Evolutionary conservation across 768 basidiomycete genomes (phyloP), one percentile per base, ranked within the genome.

Genomic region (Coprinopsis marcescibilis): DNA sequence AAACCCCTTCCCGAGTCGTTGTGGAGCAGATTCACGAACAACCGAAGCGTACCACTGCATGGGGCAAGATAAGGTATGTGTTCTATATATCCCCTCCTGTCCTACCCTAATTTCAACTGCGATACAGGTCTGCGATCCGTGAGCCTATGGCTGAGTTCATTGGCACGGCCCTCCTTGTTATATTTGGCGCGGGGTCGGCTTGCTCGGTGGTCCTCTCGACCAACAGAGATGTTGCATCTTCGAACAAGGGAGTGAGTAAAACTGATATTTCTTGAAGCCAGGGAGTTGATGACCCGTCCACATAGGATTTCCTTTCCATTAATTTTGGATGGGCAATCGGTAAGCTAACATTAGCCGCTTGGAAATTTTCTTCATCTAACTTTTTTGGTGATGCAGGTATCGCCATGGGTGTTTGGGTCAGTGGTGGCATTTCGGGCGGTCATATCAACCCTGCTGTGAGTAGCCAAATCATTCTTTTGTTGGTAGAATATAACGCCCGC

Each of bases 381-480:
- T 7, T 24, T 45, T 3, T 39, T 30, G 15, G 33, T n/a, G 24
- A 14, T 12, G 24, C 32, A 49, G 48, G 48, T 20, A 67, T 77
- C 3, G 76, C 79, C 7, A 65, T 86, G 60, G 85, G 82, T 25
- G 83, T 82, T 8, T 87, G 81, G 82, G 71, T 79, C 2, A 73
- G 73, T 17, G 73, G 72, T 40, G 79, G 80, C 37, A 73, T 85
- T 47, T 85, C 85, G 37, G 85, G 83, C 4, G 85, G 83, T 23
- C 85, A 89, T 55, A 75, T 86, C 51, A 87, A 87, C 56, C 84
- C 84, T 27, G 80, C 81, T 25, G 83, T 80, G 60, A 14, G 71
- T 64, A n/a, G n/a, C n/a, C n/a, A n/a, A n/a, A n/a, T n/a, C n/a
- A n/a, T n/a, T n/a, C n/a, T n/a, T n/a, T n/a, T n/a, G n/a, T n/a